These are phyloP conservation scores for Magnusiomyces ingens DNA, from an alignment of 1,139 yeast species.

Conservation along the genomic window DNA sequence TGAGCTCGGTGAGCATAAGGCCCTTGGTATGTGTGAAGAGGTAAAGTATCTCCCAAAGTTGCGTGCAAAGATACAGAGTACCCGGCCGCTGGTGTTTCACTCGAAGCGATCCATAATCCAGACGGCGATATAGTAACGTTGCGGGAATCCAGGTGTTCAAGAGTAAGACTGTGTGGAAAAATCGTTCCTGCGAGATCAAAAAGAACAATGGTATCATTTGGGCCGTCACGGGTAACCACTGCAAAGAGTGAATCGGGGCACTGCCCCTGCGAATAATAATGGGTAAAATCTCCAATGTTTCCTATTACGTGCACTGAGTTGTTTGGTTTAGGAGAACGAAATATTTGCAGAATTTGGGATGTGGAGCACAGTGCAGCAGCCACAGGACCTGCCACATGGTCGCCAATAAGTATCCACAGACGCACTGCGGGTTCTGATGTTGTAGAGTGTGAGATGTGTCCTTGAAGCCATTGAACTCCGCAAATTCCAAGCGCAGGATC, in stretches of 20 bases:
- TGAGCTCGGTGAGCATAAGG: not conserved
- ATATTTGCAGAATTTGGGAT: no score
- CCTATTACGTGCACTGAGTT: no score
- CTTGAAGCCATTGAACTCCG: slow-evolving; percentile 7
- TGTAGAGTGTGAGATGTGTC: not conserved
- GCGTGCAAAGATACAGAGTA: slow-evolving; percentile 1
- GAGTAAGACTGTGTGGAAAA: not conserved
- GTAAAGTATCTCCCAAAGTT: not conserved
- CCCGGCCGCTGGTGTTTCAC: not conserved
- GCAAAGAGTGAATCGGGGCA: not conserved
- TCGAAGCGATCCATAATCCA: not conserved
- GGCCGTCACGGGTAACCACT: not conserved
- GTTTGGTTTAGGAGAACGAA: no score
- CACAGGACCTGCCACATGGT: no score
- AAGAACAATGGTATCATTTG: not conserved
- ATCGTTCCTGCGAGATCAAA: not conserved
- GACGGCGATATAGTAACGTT: not conserved
- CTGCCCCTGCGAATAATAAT: no score
- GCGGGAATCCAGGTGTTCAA: not conserved
- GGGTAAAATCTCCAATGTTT: no score
- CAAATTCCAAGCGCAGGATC: not conserved
- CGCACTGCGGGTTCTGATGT: no score
- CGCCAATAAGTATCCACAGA: no score
- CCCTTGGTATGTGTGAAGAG: not conserved
- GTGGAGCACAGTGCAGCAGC: no score